Conservation (phyloP, 2,329 filamentous ascomycete genomes). For the Sclerotinia trifoliorum region DNA sequence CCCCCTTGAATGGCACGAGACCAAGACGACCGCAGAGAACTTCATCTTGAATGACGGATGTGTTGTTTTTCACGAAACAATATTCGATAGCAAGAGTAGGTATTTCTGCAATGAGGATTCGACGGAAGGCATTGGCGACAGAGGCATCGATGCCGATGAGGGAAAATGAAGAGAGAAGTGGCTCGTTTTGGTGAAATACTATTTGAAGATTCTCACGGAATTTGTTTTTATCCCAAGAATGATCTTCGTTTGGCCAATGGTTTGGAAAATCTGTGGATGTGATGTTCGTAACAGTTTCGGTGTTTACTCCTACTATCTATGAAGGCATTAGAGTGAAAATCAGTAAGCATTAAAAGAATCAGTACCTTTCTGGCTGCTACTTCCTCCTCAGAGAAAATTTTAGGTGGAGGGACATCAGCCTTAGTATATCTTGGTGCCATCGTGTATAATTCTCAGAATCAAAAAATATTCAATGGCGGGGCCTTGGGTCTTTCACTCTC, state of each 20-base stretch:
- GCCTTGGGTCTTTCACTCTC: conserved; percentile 1
- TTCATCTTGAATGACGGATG: conserved; percentile 96
- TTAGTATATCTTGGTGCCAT: conserved; percentile 19
- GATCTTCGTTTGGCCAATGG: conserved; percentile 85
- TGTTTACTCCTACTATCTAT: conserved; percentile 81
- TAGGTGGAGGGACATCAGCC: conserved; percentile 4
- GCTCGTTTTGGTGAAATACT: conserved; percentile 79
- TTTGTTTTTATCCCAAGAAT: conserved; percentile 71
- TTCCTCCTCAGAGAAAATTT: conserved; percentile 49
- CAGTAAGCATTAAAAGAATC: conserved; percentile 25
- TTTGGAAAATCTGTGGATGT: conserved; percentile 88
- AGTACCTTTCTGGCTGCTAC: conserved; percentile 57
- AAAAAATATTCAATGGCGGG: conserved; percentile 31
- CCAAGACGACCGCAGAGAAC: conserved; percentile 88
- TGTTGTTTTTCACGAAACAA: conserved; percentile 94
- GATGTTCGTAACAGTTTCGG: conserved; percentile 87
- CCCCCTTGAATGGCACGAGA: conserved; percentile 83
- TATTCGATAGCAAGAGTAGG: conserved; percentile 92
- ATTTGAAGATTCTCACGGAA: conserved; percentile 72
- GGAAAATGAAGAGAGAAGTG: conserved; percentile 80
- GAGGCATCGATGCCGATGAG: conserved; percentile 88
- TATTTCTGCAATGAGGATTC: conserved; percentile 92
- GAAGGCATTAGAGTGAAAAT: conserved; percentile 20
- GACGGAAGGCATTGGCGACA: conserved; percentile 94
- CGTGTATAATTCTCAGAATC: conserved; percentile 25